A percentile compares a stretch with the other conserved stretches of the same genome.
Conservation (phyloP, 305 asterid species). For the Withania somnifera region DNA sequence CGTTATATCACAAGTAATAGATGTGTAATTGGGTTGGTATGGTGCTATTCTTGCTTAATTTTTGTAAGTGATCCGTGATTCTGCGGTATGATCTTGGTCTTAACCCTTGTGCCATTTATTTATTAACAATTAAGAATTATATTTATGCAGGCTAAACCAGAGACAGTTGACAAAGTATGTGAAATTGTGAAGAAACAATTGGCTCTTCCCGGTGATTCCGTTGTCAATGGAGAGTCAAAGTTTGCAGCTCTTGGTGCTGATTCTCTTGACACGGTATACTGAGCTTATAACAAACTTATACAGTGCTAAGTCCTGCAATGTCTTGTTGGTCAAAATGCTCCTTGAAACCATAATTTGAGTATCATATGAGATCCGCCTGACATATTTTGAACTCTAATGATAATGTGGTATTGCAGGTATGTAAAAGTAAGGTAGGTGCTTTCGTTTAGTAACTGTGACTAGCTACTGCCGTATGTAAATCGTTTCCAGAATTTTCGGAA, state of each 20-base stretch:
- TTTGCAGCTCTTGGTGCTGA: slow-evolving; percentile 86
- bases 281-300: background rate
- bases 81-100: background rate
- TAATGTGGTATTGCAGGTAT: background rate
- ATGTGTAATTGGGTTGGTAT: background rate
- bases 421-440: background rate
- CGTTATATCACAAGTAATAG: background rate
- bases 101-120: background rate
- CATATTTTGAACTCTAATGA: background rate
- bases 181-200: slow-evolving; percentile 87
- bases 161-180: slow-evolving; percentile 68
- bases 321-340: background rate
- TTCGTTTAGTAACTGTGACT: background rate
- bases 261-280: slow-evolving; percentile 90
- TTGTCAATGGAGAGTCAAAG: slow-evolving; percentile 63
- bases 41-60: background rate
- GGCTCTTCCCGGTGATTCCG: slow-evolving; percentile 58
- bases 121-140: background rate
- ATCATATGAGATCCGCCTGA: background rate
- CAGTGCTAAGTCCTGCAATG: background rate
- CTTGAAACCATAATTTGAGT: background rate
- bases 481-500: background rate
- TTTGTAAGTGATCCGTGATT: background rate
- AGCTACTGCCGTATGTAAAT: background rate
- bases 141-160: slow-evolving; percentile 70